Evolutionary conservation across 2,329 filamentous ascomycete genomes (phyloP).

Genomic region (Monilinia polystroma): DNA sequence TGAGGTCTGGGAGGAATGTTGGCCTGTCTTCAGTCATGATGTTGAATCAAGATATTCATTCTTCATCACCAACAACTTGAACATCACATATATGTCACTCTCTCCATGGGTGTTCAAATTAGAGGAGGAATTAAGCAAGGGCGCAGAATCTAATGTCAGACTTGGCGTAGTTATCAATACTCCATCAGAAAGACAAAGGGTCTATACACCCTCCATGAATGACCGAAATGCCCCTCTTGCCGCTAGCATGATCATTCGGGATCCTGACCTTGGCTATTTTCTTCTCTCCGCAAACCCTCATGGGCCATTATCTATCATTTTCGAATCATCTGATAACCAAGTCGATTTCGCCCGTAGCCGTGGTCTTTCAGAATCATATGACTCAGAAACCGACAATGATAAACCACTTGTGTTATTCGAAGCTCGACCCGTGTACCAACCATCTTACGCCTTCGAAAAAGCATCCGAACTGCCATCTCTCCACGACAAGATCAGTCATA

Average conservation of each 20-base stretch:
- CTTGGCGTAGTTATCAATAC: conserved; percentile 23
- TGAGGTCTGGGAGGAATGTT: conserved; percentile 56
- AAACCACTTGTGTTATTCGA: conserved; percentile 56
- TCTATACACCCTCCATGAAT: conserved; percentile 55
- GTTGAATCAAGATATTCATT: conserved; percentile 62
- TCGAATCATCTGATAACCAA: conserved; percentile 57
- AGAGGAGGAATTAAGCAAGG: conserved; percentile 59
- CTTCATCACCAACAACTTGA: conserved; percentile 60
- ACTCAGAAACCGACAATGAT: conserved; percentile 43
- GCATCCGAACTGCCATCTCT: conserved; percentile 55
- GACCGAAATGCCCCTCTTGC: conserved; percentile 50
- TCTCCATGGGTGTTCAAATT: conserved; percentile 63
- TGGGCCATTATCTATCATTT: conserved; percentile 57
- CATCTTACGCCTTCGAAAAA: conserved; percentile 59
- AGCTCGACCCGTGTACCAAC: conserved; percentile 65
- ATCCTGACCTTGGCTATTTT: conserved; percentile 64
- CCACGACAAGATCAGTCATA: conserved; percentile 57
- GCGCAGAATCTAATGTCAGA: conserved; percentile 46
- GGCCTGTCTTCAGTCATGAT: conserved; percentile 63
- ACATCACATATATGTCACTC: conserved; percentile 60
- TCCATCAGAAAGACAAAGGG: conserved; percentile 47
- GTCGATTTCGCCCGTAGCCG: conserved; percentile 47
- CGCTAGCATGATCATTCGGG: conserved; percentile 54
- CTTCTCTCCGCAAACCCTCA: conserved; percentile 59
- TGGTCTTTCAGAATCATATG: conserved; percentile 47